Evolutionary conservation across 305 asterid species (phyloP).

Genomic region (Fraxinus velutina): DNA sequence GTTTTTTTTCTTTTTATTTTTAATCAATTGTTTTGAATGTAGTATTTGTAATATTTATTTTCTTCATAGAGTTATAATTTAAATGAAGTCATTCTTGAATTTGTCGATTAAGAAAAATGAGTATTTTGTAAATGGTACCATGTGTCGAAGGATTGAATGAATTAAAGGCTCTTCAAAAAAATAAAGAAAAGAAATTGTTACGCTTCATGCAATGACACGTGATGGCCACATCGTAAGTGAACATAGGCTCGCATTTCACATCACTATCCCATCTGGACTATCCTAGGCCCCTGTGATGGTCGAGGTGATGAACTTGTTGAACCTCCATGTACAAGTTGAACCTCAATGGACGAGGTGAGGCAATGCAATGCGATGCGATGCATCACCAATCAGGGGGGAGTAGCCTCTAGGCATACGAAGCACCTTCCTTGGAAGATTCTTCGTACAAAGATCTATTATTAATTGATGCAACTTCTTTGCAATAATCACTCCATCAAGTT

Average conservation of each 20-base stretch:
- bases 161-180: neutral
- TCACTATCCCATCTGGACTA: neutral
- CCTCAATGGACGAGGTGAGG: neutral
- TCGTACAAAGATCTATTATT: neutral
- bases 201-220: neutral
- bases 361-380: neutral
- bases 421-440: too few species aligned
- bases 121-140: neutral
- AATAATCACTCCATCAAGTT: neutral
- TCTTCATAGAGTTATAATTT: neutral
- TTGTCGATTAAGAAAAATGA: neutral
- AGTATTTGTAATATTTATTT: slow-evolving; percentile 14
- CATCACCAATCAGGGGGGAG: too few species aligned
- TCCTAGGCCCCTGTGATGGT: neutral
- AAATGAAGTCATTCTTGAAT: neutral
- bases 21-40: neutral
- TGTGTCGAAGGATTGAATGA: neutral
- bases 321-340: neutral
- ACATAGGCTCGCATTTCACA: neutral
- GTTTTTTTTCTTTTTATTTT: slow-evolving; percentile 10
- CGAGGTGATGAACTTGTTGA: too few species aligned
- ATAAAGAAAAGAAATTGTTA: too few species aligned
- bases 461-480: neutral
- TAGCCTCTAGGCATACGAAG: too few species aligned
- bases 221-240: neutral